Evolutionary conservation across 176 grass and related monocot genomes (phyloP).

Genomic region (Urochloa ruziziensis): DNA sequence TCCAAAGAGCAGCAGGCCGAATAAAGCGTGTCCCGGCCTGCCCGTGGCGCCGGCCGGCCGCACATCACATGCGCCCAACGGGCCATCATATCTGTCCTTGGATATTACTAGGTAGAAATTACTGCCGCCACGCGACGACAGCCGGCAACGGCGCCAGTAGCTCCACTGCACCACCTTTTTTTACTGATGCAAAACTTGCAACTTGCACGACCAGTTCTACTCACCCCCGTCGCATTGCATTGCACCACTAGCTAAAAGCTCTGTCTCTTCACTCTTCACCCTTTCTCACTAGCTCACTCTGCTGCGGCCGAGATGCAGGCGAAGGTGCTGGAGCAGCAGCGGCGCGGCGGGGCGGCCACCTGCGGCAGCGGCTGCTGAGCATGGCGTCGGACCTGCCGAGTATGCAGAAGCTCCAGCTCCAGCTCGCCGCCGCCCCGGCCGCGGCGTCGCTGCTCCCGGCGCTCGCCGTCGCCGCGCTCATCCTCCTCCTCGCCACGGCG

Average conservation of each 20-base stretch:
- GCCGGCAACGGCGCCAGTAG: neutral
- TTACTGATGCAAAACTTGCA: neutral
- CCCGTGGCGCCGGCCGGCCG: neutral
- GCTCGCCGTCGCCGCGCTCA: neutral
- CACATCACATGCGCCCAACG: neutral
- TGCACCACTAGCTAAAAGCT: neutral
- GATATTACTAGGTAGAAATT: neutral
- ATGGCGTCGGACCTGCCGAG: neutral
- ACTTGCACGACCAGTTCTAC: neutral
- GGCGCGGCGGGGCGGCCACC: neutral
- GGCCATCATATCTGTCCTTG: neutral
- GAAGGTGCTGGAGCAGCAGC: neutral
- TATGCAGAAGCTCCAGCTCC: slow-evolving; percentile 48
- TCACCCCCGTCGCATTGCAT: too few species aligned
- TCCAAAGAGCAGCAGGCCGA: neutral
- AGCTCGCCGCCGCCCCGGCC: neutral
- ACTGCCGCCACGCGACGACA: neutral
- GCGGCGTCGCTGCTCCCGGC: neutral
- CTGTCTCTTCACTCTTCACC: neutral
- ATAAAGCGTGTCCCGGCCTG: neutral
- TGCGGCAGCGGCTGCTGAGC: neutral
- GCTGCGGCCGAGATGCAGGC: neutral
- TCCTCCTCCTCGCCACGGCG: neutral
- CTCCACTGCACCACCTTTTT: neutral
- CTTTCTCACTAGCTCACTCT: neutral